Percentiles rank a stretch among this genome's conserved stretches.
Conservation (phyloP, 805 yeast species). For the Kazachstania taianensis region DNA sequence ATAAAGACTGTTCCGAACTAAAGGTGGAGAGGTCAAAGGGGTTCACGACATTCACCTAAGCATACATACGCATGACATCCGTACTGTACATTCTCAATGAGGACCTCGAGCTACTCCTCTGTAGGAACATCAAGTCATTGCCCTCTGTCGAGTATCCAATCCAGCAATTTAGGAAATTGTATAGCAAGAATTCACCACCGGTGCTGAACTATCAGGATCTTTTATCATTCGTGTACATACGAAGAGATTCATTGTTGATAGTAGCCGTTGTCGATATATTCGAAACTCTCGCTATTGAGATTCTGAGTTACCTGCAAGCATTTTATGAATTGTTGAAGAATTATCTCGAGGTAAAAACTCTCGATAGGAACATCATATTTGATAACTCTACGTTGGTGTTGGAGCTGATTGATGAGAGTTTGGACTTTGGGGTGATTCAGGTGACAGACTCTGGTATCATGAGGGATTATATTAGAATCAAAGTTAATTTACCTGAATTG, state of each 20-base stretch:
- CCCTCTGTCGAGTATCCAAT: constrained; percentile 15
- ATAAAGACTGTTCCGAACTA: no score
- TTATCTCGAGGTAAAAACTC: constrained; percentile 18
- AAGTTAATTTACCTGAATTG: constrained; percentile 31
- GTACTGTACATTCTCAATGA: constrained; percentile 21
- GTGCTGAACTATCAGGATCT: constrained; percentile 5
- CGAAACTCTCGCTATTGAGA: constrained; percentile 11
- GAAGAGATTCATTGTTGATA: constrained; percentile 20
- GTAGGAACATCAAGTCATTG: constrained; percentile 20
- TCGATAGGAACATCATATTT: constrained; percentile 49
- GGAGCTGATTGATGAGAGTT: constrained; percentile 80
- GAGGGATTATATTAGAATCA: constrained; percentile 65
- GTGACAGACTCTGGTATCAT: constrained; percentile 69
- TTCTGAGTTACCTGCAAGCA: constrained; percentile 20
- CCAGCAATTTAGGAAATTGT: constrained; percentile 14
- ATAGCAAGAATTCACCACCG: constrained; percentile 12
- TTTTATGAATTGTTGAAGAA: constrained; percentile 19
- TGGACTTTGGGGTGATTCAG: constrained; percentile 84
- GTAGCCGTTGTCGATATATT: constrained; percentile 15
- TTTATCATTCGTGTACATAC: constrained; percentile 13
- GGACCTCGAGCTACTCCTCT: constrained; percentile 20
- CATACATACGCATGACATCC: constrained; percentile 5
- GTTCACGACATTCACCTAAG: background rate
- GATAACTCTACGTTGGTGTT: constrained; percentile 69
- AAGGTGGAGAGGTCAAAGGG: background rate